Conservation (phyloP, 768 basidiomycete species). For the Boletus sensibilis region DNA sequence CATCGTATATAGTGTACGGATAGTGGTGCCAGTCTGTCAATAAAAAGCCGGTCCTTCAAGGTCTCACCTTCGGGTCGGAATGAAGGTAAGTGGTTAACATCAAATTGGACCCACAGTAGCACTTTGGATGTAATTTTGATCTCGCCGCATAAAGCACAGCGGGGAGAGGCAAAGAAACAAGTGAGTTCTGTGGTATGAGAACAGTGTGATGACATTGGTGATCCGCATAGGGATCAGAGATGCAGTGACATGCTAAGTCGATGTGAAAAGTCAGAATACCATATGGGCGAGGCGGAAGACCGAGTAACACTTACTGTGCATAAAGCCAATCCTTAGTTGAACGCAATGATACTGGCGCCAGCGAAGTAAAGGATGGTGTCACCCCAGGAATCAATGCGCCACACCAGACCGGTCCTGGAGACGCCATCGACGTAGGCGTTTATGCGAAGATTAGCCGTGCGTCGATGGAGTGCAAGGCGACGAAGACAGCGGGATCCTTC, state of each 20-base stretch:
- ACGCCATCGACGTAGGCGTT: constrained; percentile 9
- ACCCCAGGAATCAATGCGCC: constrained; percentile 11
- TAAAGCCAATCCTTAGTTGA: background rate
- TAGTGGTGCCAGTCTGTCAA: background rate
- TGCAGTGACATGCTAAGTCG: background rate
- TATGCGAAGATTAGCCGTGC: constrained; percentile 11
- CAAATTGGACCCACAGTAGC: background rate
- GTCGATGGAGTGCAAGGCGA: constrained; percentile 19
- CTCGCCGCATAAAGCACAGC: background rate
- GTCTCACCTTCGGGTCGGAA: too few relatives aligned
- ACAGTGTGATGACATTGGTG: background rate
- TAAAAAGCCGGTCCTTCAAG: too few relatives aligned
- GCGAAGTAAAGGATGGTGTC: constrained; percentile 1
- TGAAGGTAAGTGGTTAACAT: background rate
- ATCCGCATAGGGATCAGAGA: background rate
- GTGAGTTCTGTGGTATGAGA: background rate
- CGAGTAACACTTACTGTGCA: background rate
- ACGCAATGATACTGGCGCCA: background rate
- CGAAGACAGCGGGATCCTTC: constrained; percentile 18
- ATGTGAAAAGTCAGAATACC: too few relatives aligned
- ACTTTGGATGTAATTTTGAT: too few relatives aligned
- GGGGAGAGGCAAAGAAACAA: background rate
- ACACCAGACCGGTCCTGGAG: constrained; percentile 3
- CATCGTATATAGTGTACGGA: background rate
- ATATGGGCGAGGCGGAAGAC: background rate